phyloP scores from a whole-genome alignment of 2,329 filamentous ascomycete genomes.

The Karstenula rhodostoma region DNA sequence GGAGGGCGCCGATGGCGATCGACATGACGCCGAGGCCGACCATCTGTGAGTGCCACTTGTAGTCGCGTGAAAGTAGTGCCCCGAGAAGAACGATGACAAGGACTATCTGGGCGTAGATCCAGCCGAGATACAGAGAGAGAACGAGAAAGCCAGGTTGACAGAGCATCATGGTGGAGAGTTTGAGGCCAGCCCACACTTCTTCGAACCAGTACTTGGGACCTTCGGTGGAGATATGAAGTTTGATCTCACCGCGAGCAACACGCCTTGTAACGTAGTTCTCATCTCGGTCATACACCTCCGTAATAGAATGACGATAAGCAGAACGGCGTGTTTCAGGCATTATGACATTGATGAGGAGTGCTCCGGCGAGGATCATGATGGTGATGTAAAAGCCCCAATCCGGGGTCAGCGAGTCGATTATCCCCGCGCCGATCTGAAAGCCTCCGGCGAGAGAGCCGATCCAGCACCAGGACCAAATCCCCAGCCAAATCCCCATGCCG shows the following conservation, averaged over 20 bases:
- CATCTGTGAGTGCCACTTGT: slow-evolving; percentile 68
- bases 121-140: slow-evolving; percentile 75
- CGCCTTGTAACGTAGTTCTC: slow-evolving; percentile 60
- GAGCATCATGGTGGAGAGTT: slow-evolving; percentile 74
- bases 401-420: slow-evolving; percentile 70
- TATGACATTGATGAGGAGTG: slow-evolving; percentile 74
- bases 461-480: slow-evolving; percentile 72
- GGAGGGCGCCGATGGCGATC: slow-evolving; percentile 72
- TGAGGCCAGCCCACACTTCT: slow-evolving; percentile 75
- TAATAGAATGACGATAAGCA: slow-evolving; percentile 72
- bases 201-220: slow-evolving; percentile 81
- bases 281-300: slow-evolving; percentile 61
- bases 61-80: slow-evolving; percentile 73
- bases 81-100: slow-evolving; percentile 75
- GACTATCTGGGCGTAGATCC: slow-evolving; percentile 81
- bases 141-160: slow-evolving; percentile 77
- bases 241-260: slow-evolving; percentile 76
- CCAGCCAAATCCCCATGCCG: slow-evolving; percentile 79
- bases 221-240: slow-evolving; percentile 75
- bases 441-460: slow-evolving; percentile 76
- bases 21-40: slow-evolving; percentile 73
- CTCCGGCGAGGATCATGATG: slow-evolving; percentile 70
- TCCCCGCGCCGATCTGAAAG: slow-evolving; percentile 73
- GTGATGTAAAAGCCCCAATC: slow-evolving; percentile 80
- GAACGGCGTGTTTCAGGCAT: slow-evolving; percentile 76